Evolutionary conservation across 495 filamentous ascomycete species (phyloP).

Genomic region (Opeltia flavorubescens): DNA sequence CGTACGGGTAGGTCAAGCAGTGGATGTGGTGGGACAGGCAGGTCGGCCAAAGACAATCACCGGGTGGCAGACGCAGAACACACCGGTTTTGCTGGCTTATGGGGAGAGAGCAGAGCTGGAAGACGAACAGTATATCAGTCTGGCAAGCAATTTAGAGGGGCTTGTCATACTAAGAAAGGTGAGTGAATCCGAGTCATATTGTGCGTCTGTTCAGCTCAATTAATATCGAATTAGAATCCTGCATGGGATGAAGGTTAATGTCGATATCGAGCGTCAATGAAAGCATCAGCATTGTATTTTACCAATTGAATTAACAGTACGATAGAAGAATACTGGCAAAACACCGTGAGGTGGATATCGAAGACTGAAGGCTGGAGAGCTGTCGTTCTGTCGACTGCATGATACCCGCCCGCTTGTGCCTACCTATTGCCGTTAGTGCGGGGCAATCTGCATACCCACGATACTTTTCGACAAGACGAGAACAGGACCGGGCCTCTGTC

Average conservation of each 20-base stretch:
- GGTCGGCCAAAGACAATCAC: constrained; percentile 97
- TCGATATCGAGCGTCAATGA: background rate
- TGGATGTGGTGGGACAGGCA: constrained; percentile 95
- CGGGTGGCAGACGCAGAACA: constrained; percentile 98
- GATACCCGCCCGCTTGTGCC: background rate
- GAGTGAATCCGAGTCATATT: constrained; percentile 16
- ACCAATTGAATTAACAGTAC: background rate
- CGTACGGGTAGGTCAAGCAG: constrained; percentile 91
- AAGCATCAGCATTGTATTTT: background rate
- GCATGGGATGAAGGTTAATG: constrained; percentile 30
- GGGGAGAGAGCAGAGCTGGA: constrained; percentile 94
- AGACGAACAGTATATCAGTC: constrained; percentile 88
- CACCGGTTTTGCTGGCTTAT: constrained; percentile 80
- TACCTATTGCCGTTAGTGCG: background rate
- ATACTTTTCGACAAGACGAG: no score
- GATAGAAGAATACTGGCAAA: background rate
- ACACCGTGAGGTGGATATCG: no score
- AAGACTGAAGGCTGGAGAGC: no score
- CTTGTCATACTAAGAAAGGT: constrained; percentile 96
- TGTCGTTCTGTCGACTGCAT: no score
- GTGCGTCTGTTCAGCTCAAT: constrained; percentile 16
- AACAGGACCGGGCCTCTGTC: no score
- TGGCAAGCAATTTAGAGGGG: constrained; percentile 84
- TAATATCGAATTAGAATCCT: constrained; percentile 29
- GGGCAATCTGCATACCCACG: background rate